These are phyloP conservation scores for Geotrichum siamense DNA, from an alignment of 1,139 yeast species.

Conservation along the genomic window DNA sequence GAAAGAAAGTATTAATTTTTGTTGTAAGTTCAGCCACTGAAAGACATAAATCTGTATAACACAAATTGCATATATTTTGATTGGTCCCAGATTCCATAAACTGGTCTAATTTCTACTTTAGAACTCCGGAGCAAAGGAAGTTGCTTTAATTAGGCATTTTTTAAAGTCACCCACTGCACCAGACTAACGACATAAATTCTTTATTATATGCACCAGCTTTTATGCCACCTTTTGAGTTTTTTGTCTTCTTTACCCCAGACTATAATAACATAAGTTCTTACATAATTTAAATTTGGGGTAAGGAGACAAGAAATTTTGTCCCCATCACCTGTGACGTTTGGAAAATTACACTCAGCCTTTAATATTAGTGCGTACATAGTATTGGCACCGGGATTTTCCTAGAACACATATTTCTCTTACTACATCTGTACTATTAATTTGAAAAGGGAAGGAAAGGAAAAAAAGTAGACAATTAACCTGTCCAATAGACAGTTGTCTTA, in stretches of 20 bases:
- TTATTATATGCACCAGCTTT: no score
- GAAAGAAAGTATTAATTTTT: no score
- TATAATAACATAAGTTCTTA: slow-evolving; percentile 1
- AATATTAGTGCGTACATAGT: background rate
- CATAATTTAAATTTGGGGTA: slow-evolving; percentile 1
- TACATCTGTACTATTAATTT: background rate
- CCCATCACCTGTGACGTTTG: background rate
- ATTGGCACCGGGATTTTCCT: background rate
- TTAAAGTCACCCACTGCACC: background rate
- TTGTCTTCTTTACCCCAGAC: slow-evolving; percentile 5
- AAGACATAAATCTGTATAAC: background rate
- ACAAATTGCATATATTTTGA: background rate
- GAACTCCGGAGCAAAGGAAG: slow-evolving; percentile 2
- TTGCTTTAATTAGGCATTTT: background rate
- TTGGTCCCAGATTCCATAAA: background rate
- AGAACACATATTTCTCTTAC: background rate
- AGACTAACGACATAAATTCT: background rate
- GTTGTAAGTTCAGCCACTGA: background rate
- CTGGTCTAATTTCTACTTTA: background rate
- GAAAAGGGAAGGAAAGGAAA: no score
- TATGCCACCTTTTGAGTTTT: no score
- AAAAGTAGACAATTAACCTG: no score
- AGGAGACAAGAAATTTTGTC: background rate
- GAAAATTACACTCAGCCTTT: background rate
- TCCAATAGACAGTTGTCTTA: no score